Evolutionary conservation across 352 stramenopile species (phyloP).

Genomic region (Pseudoperonospora humuli): DNA sequence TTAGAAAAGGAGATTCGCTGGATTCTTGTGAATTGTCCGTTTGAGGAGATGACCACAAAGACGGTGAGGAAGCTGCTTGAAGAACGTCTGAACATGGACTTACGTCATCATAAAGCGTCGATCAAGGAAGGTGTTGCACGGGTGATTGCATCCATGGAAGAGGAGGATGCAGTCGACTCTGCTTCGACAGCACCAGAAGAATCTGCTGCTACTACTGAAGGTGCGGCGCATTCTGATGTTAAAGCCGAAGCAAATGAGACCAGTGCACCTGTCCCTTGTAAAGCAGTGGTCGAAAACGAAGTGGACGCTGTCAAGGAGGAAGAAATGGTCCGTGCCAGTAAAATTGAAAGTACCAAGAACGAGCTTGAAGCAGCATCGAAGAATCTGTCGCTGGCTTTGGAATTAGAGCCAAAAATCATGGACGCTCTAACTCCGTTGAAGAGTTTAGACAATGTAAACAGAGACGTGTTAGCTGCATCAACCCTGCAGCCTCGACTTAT

Average conservation of each 20-base stretch:
- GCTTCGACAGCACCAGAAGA: conserved; percentile 14
- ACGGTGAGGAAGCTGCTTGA: conserved; percentile 70
- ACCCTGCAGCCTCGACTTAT: conserved; percentile 31
- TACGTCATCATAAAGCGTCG: conserved; percentile 61
- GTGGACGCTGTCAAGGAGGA: conserved; percentile 5
- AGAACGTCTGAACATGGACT: conserved; percentile 56
- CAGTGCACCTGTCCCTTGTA: not conserved
- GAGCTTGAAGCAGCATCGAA: conserved; percentile 32
- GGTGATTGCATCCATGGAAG: conserved; percentile 74
- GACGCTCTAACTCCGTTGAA: conserved; percentile 26
- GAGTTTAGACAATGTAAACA: conserved; percentile 24
- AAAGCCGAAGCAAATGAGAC: conserved; percentile 12
- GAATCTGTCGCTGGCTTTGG: conserved; percentile 23
- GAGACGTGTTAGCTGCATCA: conserved; percentile 24
- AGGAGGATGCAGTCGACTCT: conserved; percentile 25
- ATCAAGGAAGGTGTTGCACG: conserved; percentile 71
- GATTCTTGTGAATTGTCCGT: conserved; percentile 68
- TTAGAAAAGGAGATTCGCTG: conserved; percentile 75
- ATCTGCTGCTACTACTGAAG: conserved; percentile 1
- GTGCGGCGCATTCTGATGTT: conserved; percentile 10
- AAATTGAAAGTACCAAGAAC: conserved; percentile 10
- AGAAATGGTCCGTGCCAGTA: conserved; percentile 1
- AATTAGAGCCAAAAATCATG: conserved; percentile 36
- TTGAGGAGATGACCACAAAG: conserved; percentile 82
- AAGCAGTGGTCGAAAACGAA: conserved; percentile 15